phyloP scores from a whole-genome alignment of 345 rosid genomes.

The Passiflora organensis region DNA sequence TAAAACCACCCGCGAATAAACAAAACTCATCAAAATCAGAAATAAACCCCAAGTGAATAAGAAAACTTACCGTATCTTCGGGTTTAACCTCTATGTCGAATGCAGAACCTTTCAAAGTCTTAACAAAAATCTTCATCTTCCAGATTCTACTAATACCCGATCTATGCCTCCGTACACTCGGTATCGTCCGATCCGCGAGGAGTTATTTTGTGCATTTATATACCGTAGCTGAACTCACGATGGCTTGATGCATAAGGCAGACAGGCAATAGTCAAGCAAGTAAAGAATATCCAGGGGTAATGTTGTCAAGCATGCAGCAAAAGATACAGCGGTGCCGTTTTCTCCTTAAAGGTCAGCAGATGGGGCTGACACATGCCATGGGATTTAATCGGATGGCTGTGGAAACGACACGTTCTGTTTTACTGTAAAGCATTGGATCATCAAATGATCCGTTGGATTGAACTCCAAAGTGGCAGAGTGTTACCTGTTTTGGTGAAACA shows the following conservation, averaged over 20 bases:
- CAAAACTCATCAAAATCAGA: too few species aligned
- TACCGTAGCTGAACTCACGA: not conserved
- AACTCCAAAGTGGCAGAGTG: too few species aligned
- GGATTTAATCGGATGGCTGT: too few species aligned
- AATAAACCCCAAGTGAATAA: too few species aligned
- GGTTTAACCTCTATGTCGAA: slow-evolving; percentile 71
- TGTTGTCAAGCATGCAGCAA: not conserved
- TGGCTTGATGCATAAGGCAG: not conserved
- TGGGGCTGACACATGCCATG: too few species aligned
- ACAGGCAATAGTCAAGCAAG: not conserved
- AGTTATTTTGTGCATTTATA: not conserved
- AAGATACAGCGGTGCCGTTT: not conserved
- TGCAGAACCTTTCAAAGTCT: slow-evolving; percentile 65
- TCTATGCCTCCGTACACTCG: slow-evolving; percentile 13
- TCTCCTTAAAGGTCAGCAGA: too few species aligned
- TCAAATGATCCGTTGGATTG: too few species aligned
- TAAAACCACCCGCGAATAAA: too few species aligned
- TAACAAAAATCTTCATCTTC: slow-evolving; percentile 66
- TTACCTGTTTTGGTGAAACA: too few species aligned
- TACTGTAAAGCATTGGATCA: too few species aligned
- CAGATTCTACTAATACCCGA: slow-evolving; percentile 6
- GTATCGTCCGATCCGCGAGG: not conserved
- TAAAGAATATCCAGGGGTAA: slow-evolving; percentile 15
- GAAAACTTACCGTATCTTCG: slow-evolving; percentile 40
- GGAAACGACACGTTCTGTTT: too few species aligned